Base-by-base conservation (phyloP, 176 grass and related monocot genomes). In the Carex parvula region DNA sequence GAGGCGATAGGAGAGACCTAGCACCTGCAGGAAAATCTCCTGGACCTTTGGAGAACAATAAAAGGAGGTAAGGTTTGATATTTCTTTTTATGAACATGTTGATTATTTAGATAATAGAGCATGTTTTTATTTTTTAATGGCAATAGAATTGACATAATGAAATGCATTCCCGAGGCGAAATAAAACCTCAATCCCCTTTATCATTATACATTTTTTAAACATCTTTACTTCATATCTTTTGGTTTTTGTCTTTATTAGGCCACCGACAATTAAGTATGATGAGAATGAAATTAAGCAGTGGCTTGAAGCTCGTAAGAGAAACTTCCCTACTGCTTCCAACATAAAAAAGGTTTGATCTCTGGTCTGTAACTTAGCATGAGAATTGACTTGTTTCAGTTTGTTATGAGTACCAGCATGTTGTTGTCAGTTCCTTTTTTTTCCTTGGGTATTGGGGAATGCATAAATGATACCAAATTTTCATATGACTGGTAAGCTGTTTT, bases 271-370 rank as follows among this genome's bases (percentile, higher is more conserved):
- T n/a, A 68, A 75, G 18, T 99, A 99, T 86, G 81, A 87, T 64
- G 87, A 83, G 90, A 93, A 92, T 20, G 93, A 99, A 88, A 83
- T 99, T 84, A 91, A 90, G 81, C 91, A 85, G 72, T 99, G 96
- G 96, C 46, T 89, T 85, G 88, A 94, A 84, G 91, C 96, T 83
- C 91, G 96, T 2, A 95, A 81, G 71, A 95, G 90, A 61, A 99
- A 95, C 67, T 95, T 93, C 73, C 96, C 96, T 57, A 92, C 88
- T 64, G 84, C 24, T 52, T 79, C 83, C 64, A 99, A 90, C 22
- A 16, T 92, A 73, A 76, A 91, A 29, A 92, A 91, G 91, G 96
- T 99, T 20, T 87, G 46, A 86, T 70, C 18, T 78, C 16, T 78
- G 2, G 32, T 17, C 24, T 33, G 52, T 78, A 10, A 78, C 11